Evolutionary conservation across 2,329 filamentous ascomycete species (phyloP).

Genomic region (Pyrenochaeta sp.): DNA sequence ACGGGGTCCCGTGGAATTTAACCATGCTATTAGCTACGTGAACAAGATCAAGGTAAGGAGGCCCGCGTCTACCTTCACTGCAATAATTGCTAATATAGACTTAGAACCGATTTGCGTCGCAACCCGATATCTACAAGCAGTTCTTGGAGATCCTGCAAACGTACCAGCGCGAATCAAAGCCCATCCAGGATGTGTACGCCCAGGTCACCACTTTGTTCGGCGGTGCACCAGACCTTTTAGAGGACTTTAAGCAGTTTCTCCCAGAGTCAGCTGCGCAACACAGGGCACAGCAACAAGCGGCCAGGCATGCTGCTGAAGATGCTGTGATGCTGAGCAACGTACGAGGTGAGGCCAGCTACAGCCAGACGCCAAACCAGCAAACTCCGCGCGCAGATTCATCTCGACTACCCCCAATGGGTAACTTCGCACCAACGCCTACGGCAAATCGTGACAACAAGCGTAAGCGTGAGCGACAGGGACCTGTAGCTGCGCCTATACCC

Average conservation of each 20-base stretch:
- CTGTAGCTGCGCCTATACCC: constrained; percentile 50
- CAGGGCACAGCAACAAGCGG: constrained; percentile 64
- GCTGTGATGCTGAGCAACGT: constrained; percentile 71
- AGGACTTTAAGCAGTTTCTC: constrained; percentile 98
- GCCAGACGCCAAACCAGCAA: constrained; percentile 56
- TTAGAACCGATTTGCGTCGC: constrained; percentile 94
- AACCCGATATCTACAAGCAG: constrained; percentile 98
- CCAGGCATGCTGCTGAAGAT: constrained; percentile 73
- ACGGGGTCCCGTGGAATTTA: constrained; percentile 95
- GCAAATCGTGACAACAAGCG: constrained; percentile 85
- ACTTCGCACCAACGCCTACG: constrained; percentile 86
- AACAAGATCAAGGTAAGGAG: constrained; percentile 95
- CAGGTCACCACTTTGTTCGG: constrained; percentile 96
- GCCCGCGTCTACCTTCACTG: background rate
- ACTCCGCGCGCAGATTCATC: constrained; percentile 57
- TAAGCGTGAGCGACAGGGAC: constrained; percentile 74
- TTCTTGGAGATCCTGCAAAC: constrained; percentile 98
- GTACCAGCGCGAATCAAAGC: constrained; percentile 97
- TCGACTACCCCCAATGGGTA: constrained; percentile 87
- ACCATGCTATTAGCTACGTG: constrained; percentile 98
- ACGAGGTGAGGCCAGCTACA: constrained; percentile 61
- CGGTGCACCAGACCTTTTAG: constrained; percentile 89
- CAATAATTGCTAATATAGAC: constrained; percentile 15
- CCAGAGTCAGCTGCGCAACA: constrained; percentile 82
- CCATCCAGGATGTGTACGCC: constrained; percentile 96